Evolutionary conservation across 345 rosid species (phyloP).

Genomic region (Hevea brasiliensis): DNA sequence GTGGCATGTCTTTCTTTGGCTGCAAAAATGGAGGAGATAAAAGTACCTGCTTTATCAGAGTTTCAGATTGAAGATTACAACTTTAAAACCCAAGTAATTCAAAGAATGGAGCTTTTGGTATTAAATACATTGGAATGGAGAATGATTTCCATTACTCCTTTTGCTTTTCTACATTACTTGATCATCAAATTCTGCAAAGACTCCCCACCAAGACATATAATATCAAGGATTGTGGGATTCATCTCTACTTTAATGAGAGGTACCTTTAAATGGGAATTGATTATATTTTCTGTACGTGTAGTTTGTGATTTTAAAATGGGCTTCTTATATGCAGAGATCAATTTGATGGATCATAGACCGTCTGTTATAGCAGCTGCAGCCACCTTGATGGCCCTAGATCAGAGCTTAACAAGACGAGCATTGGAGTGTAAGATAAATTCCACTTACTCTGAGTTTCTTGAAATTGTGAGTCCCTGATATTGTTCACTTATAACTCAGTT

Average conservation of each 20-base stretch:
- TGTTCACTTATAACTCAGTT: not conserved
- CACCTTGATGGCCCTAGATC: slow-evolving; percentile 39
- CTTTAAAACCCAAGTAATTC: slow-evolving; percentile 54
- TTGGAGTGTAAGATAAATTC: slow-evolving; percentile 40
- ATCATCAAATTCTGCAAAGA: slow-evolving; percentile 28
- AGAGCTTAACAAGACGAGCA: slow-evolving; percentile 35
- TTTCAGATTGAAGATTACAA: slow-evolving; percentile 49
- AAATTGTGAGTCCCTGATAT: slow-evolving; percentile 42
- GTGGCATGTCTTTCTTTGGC: slow-evolving; percentile 86
- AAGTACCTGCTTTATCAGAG: slow-evolving; percentile 69
- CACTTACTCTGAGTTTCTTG: slow-evolving; percentile 35
- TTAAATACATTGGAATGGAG: slow-evolving; percentile 64
- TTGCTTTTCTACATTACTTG: slow-evolving; percentile 28
- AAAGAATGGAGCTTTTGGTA: slow-evolving; percentile 74
- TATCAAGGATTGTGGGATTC: slow-evolving; percentile 23
- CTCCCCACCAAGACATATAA: slow-evolving; percentile 18
- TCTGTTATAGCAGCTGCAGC: slow-evolving; percentile 60
- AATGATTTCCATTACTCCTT: slow-evolving; percentile 52
- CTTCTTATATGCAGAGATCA: slow-evolving; percentile 36
- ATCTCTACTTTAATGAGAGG: slow-evolving; percentile 44
- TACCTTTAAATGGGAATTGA: slow-evolving; percentile 2
- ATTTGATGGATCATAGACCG: slow-evolving; percentile 45
- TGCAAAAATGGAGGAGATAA: slow-evolving; percentile 85
- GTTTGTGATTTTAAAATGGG: not conserved
- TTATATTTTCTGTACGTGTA: not conserved